Evolutionary conservation across 441 rosid species (phyloP).

Genomic region (Brassica balearica): DNA sequence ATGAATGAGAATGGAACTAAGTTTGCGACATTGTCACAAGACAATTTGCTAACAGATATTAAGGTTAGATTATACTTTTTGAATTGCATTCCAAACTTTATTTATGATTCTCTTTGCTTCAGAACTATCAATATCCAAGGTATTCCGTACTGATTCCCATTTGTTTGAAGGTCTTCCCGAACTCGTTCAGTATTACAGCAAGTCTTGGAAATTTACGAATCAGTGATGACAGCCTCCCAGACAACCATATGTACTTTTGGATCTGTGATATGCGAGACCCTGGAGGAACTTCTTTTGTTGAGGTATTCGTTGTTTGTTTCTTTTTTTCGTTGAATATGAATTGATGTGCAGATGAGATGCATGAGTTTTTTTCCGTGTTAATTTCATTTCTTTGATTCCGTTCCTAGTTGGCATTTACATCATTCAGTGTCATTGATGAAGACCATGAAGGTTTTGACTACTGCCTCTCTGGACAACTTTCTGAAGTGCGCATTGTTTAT

Average conservation of each 20-base stretch:
- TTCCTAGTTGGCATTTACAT: constrained; percentile 78
- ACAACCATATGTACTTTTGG: constrained; percentile 89
- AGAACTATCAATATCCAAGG: constrained; percentile 29
- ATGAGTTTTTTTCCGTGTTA: constrained; percentile 10
- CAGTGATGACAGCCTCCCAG: constrained; percentile 96
- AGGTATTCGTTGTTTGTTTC: constrained; percentile 57
- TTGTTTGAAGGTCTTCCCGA: constrained; percentile 83
- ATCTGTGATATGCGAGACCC: constrained; percentile 99
- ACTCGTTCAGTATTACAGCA: constrained; percentile 92
- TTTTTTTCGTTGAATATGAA: constrained; percentile 17
- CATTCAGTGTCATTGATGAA: constrained; percentile 85
- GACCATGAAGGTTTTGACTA: constrained; percentile 94
- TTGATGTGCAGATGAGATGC: constrained; percentile 11
- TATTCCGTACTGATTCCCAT: constrained; percentile 33
- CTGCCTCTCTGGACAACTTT: constrained; percentile 90
- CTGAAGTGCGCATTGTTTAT: constrained; percentile 98
- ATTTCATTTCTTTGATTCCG: constrained; percentile 18
- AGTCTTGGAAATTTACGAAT: constrained; percentile 92
- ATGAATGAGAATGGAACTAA: constrained; percentile 95
- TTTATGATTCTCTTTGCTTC: constrained; percentile 23
- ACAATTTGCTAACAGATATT: constrained; percentile 86
- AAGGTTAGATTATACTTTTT: constrained; percentile 62
- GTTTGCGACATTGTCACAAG: constrained; percentile 92
- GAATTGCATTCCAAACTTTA: constrained; percentile 26
- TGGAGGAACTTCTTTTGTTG: constrained; percentile 98